phyloP scores from a whole-genome alignment of 1,139 yeast species.

The Insectozyma bohioensis region DNA sequence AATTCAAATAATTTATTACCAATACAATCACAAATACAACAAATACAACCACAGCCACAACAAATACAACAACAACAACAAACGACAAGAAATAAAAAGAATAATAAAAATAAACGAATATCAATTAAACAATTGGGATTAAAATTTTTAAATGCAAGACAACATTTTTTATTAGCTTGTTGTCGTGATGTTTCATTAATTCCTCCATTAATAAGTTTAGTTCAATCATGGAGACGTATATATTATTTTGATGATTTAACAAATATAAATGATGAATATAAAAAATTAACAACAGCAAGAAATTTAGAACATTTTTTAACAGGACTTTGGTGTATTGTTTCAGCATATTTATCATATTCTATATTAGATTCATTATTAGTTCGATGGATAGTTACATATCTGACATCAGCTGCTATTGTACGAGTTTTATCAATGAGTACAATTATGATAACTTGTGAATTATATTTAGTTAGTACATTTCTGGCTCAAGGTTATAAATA shows the following conservation, averaged over 20 bases:
- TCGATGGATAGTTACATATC: slow-evolving; percentile 90
- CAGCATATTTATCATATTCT: slow-evolving; percentile 80
- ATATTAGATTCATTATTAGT: slow-evolving; percentile 89
- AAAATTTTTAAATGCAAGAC: slow-evolving; percentile 68
- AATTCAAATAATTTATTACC: slow-evolving; percentile 2
- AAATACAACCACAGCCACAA: slow-evolving; percentile 4
- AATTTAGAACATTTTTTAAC: slow-evolving; percentile 71
- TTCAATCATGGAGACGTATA: slow-evolving; percentile 54
- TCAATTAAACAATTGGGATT: slow-evolving; percentile 57
- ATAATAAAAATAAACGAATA: slow-evolving; percentile 10
- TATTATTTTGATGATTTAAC: slow-evolving; percentile 23
- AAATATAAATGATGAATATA: slow-evolving; percentile 15
- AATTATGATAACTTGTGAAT: slow-evolving; percentile 67
- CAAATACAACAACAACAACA: slow-evolving; percentile 3
- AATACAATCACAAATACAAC: too few relatives aligned
- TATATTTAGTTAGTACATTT: slow-evolving; percentile 62
- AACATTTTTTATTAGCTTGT: slow-evolving; percentile 70
- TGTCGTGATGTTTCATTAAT: slow-evolving; percentile 72
- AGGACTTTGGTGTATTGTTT: slow-evolving; percentile 81
- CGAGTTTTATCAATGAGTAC: slow-evolving; percentile 82
- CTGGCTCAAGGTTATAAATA: slow-evolving; percentile 52
- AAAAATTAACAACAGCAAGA: slow-evolving; percentile 50
- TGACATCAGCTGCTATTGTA: slow-evolving; percentile 83
- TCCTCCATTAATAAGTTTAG: slow-evolving; percentile 60
- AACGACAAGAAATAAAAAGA: background rate